Evolutionary conservation across 768 basidiomycete species (phyloP), one percentile per base, ranked within the genome.

Genomic region (Glaciozyma antarctica): DNA sequence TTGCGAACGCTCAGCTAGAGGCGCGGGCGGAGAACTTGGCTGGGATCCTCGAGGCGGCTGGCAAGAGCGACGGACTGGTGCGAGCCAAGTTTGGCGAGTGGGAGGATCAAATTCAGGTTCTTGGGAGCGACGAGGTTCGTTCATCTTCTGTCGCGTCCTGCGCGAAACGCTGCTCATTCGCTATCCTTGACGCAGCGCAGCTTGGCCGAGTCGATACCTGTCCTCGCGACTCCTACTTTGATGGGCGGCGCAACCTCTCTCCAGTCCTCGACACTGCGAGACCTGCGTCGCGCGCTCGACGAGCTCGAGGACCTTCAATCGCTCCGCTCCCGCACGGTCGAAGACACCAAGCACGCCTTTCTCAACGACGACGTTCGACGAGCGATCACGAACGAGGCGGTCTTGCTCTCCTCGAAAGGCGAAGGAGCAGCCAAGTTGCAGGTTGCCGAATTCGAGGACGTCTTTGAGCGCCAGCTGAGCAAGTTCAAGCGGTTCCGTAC

Each of bases 11-110:
- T 24, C 84, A 87, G 34, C 80, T 94, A 9, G 81, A 85, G 22
- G 80, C 81, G 61, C 88, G 88, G 71, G 86, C 85, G 22, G 79
- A 82, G 66, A 81, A 85, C 59, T 93, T 91, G 72, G 81, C 85
- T 17, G 78, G 73, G n/a, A 84, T 90, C 22, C 79, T 98, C 5
- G 78, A 78, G 0, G 82, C 87, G 65, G 94, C 92, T 0, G 78
- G 79, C 0, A 81, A 81, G 41, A 90, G 88, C 73, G 91, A 98
- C 73, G 83, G 81, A 38, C 79, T 83, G 3, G 87, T 97, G 2
- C 78, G 85, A 24, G 79, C 82, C 66, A 92, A 95, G 76, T 95
- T 90, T 88, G 85, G 85, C 47, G 84, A 92, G 72, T 94, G 90
- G 90, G 86, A 87, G 72, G 79, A 80, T 19, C 81, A 80, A 53